Percentiles rank a stretch among this genome's conserved stretches.
Evolutionary conservation across 1,139 yeast species (phyloP).

Genomic region (Keqinozyma sinolaborantium): DNA sequence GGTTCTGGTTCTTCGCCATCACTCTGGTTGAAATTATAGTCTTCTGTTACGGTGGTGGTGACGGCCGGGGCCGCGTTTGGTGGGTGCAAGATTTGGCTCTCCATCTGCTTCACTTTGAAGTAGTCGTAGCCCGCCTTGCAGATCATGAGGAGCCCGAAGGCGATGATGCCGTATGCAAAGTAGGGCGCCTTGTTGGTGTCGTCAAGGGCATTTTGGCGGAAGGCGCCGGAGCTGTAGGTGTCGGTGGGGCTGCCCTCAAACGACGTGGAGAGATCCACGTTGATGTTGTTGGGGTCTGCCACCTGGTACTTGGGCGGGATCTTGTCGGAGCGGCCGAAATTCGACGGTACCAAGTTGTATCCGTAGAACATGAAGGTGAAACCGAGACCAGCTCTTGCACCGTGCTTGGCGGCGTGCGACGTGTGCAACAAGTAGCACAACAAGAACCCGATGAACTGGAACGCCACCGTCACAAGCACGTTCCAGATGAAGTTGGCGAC

Average conservation of each 20-base stretch:
- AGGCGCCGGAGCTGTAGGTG: conserved; percentile 36
- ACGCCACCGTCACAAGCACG: conserved; percentile 79
- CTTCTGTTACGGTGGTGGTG: conserved; percentile 4
- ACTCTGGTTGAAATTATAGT: not conserved
- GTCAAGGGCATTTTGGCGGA: conserved; percentile 13
- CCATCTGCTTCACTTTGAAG: conserved; percentile 74
- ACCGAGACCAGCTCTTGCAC: conserved; percentile 92
- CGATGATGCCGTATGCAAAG: conserved; percentile 56
- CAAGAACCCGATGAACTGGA: conserved; percentile 91
- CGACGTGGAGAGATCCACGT: conserved; percentile 37
- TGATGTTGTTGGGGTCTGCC: conserved; percentile 51
- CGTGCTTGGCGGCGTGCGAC: conserved; percentile 96
- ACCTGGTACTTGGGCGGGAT: conserved; percentile 47
- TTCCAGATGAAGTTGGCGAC: conserved; percentile 88
- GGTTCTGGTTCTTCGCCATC: too few relatives aligned
- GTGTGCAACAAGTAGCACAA: conserved; percentile 90
- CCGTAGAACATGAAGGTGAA: conserved; percentile 79
- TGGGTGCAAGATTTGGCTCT: conserved; percentile 55
- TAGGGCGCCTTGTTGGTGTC: conserved; percentile 30
- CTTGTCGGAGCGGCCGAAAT: conserved; percentile 39
- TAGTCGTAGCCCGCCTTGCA: conserved; percentile 70
- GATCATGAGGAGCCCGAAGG: conserved; percentile 65
- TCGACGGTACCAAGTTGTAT: conserved; percentile 63
- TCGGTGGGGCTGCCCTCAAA: conserved; percentile 45
- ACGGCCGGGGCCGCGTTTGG: conserved; percentile 8